Evolutionary conservation across 306 rosid genomes (phyloP), one percentile per base, ranked within the genome.

Genomic region (Cucurbita maxima): DNA sequence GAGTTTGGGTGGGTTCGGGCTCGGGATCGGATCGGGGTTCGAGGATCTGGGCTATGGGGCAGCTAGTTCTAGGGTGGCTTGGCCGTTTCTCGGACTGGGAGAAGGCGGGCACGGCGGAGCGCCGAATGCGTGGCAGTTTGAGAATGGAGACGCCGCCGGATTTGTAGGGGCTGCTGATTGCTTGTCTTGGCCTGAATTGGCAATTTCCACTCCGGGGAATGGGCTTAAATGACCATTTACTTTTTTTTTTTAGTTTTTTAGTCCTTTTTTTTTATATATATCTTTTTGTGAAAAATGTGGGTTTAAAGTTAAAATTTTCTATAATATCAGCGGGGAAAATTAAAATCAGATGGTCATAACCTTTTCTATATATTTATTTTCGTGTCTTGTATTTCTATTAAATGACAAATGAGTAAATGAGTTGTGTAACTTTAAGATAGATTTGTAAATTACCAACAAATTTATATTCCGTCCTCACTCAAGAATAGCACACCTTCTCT

Each of bases 141-240:
- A 91, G 48, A 81, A 71, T 47, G 91, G 88, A 0, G 97, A 88
- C 3, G 80, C 81, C 36, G 96, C 81, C 25, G 96, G 87, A 3
- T 79, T 85, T 72, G 89, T 85, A 1, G 84, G 87, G 20, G 19
- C 66, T 1, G 96, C 80, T 1, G 97, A 95, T 10, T 88, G 89
- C 83, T 87, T 93, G 84, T 77, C 96, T 25, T 95, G 99, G 97
- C 92, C 96, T 10, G 97, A 95, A 18, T 81, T 87, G 37, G 97
- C 92, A 0, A 91, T 95, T 78, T 95, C 99, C 25, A 88, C 97
- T 19, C 95, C 92, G 7, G 95, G 88, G 36, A 87, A 84, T 83
- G 88, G 87, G 72, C 88, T 95, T 38, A 89, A 95, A 74, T 95
- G 85, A 91, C 34, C 34, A 30, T 30, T 30, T 38, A 1, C 47